Conservation (phyloP, 371 early-diverging fungal species). For the Haplosporangium sp. region DNA sequence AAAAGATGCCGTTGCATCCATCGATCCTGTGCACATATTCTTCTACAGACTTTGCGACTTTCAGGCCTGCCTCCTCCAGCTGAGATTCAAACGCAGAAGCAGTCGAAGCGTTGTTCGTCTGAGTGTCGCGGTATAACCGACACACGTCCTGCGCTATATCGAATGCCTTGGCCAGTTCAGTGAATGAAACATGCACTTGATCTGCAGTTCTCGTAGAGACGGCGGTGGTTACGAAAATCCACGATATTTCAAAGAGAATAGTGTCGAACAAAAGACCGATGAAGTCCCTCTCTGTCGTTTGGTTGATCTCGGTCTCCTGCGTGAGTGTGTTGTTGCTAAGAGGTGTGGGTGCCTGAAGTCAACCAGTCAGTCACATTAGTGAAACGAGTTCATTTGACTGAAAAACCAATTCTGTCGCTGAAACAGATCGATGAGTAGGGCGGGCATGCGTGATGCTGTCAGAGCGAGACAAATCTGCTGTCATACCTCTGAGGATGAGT, state of each 20-base stretch:
- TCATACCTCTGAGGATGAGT: no score
- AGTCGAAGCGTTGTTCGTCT: constrained; percentile 3
- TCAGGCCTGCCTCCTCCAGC: constrained; percentile 4
- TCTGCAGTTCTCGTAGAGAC: background rate
- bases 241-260: constrained; percentile 26
- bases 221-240: constrained; percentile 1
- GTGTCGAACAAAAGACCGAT: constrained; percentile 16
- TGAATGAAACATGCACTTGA: background rate
- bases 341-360: no score
- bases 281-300: background rate
- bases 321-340: no score
- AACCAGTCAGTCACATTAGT: no score
- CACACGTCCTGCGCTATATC: constrained; percentile 13
- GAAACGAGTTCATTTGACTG: no score
- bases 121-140: background rate
- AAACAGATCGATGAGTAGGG: no score
- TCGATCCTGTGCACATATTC: background rate
- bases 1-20: constrained; percentile 10
- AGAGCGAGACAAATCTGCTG: no score
- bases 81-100: background rate
- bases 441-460: no score
- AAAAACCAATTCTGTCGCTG: no score
- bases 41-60: background rate
- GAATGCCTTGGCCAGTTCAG: constrained; percentile 13
- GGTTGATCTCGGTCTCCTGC: no score